Conservation (phyloP, 202 grass and related monocot species). For the Setaria italica region DNA sequence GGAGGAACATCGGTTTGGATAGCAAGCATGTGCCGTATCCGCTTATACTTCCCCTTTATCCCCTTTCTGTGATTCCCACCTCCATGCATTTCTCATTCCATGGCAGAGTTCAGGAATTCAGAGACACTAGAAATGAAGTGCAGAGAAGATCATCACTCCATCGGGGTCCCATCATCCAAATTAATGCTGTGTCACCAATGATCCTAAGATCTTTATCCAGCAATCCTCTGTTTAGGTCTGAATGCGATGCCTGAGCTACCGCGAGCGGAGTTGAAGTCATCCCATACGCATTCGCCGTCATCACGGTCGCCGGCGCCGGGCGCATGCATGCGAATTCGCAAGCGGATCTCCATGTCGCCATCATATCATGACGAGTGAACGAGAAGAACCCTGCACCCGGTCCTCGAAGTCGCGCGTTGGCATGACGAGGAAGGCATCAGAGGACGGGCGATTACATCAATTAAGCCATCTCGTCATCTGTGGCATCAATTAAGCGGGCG, state of each 20-base stretch:
- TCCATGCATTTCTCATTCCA: not conserved
- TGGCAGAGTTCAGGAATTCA: not conserved
- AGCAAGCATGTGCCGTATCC: conserved; percentile 27
- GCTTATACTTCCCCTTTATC: not conserved
- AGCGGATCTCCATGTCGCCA: not conserved
- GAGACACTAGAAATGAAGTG: not conserved
- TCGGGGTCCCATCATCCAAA: not conserved
- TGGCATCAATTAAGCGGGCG: too few species aligned
- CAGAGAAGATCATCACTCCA: not conserved
- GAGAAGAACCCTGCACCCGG: not conserved
- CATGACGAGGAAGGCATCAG: conserved; percentile 30
- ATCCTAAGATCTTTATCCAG: not conserved
- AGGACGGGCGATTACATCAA: not conserved
- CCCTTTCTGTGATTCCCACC: not conserved
- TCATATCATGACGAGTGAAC: not conserved
- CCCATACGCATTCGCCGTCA: conserved; percentile 11
- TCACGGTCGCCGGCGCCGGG: not conserved
- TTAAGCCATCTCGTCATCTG: not conserved
- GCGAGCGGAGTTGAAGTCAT: not conserved
- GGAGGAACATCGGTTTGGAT: conserved; percentile 22
- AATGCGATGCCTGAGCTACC: conserved; percentile 31
- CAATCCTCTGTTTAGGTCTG: not conserved
- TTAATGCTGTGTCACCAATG: conserved; percentile 23
- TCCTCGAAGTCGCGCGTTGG: not conserved
- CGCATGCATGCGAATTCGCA: not conserved